phyloP scores from a whole-genome alignment of 2,329 filamentous ascomycete species.

The Aplosporella prunicola region DNA sequence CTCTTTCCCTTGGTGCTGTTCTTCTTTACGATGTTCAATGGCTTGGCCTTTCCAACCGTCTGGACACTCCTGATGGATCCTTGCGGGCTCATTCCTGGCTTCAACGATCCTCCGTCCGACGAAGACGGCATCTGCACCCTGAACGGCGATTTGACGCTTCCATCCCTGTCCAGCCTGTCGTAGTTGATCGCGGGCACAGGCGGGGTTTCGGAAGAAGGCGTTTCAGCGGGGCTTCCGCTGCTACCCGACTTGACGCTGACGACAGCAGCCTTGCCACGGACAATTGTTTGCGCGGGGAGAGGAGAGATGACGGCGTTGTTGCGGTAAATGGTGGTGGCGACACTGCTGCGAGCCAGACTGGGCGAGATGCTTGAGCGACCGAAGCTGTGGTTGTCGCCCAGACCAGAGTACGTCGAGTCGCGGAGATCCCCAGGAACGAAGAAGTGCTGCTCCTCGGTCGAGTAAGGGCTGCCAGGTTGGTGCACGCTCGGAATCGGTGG shows the following conservation, averaged over 20 bases:
- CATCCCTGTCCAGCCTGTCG: slow-evolving; percentile 24
- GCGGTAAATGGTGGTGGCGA: slow-evolving; percentile 89
- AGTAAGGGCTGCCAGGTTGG: slow-evolving; percentile 47
- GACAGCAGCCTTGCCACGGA: slow-evolving; percentile 80
- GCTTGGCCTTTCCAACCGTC: slow-evolving; percentile 35
- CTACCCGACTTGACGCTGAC: slow-evolving; percentile 77
- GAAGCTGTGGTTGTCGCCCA: slow-evolving; percentile 47
- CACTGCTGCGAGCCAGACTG: slow-evolving; percentile 44
- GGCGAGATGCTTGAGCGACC: slow-evolving; percentile 41
- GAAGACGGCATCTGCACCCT: slow-evolving; percentile 35
- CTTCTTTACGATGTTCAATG: slow-evolving; percentile 35
- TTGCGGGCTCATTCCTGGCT: slow-evolving; percentile 20
- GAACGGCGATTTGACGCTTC: slow-evolving; percentile 13
- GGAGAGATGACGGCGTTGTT: slow-evolving; percentile 78
- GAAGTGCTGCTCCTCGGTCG: slow-evolving; percentile 72
- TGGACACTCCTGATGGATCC: slow-evolving; percentile 29
- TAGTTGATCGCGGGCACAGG: slow-evolving; percentile 66
- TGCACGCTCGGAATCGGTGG: slow-evolving; percentile 70
- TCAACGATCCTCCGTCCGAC: slow-evolving; percentile 13
- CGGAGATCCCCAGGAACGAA: slow-evolving; percentile 86
- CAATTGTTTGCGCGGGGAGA: slow-evolving; percentile 72
- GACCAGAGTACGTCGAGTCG: slow-evolving; percentile 80
- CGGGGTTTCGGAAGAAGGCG: slow-evolving; percentile 45
- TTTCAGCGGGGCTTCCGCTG: slow-evolving; percentile 43
- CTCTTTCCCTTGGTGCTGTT: slow-evolving; percentile 13